Evolutionary conservation across 768 basidiomycete species (phyloP).

Genomic region (Multifurca ochricompacta): DNA sequence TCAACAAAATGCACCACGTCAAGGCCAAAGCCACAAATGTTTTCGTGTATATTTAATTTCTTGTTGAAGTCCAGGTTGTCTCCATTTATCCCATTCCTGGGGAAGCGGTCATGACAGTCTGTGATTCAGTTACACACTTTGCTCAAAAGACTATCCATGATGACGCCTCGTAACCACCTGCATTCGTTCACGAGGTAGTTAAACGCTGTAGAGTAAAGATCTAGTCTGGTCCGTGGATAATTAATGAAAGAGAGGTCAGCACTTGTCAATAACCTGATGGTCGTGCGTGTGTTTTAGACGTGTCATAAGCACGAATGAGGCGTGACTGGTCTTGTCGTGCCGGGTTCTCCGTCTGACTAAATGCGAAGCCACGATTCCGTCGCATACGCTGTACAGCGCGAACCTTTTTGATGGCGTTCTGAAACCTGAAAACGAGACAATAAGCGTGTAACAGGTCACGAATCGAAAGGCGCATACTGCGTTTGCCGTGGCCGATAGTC

Average conservation of each 20-base stretch:
- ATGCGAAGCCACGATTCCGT: conserved; percentile 93
- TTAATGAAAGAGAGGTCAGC: background rate
- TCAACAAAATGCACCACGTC: too few species aligned
- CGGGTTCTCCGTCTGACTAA: conserved; percentile 89
- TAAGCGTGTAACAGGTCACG: conserved; percentile 15
- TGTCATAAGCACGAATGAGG: conserved; percentile 82
- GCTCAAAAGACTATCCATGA: background rate
- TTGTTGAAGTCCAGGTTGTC: too few species aligned
- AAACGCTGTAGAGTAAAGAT: conserved; percentile 16
- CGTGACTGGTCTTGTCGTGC: conserved; percentile 81
- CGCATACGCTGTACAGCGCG: conserved; percentile 98
- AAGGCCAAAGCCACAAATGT: too few species aligned
- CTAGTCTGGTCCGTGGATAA: conserved; percentile 3
- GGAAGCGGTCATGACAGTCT: too few species aligned
- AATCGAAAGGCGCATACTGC: conserved; percentile 53
- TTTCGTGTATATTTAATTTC: too few species aligned
- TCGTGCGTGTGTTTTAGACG: conserved; percentile 61
- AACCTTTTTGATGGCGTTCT: conserved; percentile 99
- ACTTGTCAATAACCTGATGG: conserved; percentile 56
- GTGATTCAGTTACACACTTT: background rate
- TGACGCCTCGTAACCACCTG: background rate
- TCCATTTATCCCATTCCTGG: too few species aligned
- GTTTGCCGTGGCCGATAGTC: conserved; percentile 96
- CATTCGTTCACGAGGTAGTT: conserved; percentile 6
- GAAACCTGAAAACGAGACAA: conserved; percentile 51